Base-by-base conservation (phyloP, 306 rosid species). In the Geum urbanum region DNA sequence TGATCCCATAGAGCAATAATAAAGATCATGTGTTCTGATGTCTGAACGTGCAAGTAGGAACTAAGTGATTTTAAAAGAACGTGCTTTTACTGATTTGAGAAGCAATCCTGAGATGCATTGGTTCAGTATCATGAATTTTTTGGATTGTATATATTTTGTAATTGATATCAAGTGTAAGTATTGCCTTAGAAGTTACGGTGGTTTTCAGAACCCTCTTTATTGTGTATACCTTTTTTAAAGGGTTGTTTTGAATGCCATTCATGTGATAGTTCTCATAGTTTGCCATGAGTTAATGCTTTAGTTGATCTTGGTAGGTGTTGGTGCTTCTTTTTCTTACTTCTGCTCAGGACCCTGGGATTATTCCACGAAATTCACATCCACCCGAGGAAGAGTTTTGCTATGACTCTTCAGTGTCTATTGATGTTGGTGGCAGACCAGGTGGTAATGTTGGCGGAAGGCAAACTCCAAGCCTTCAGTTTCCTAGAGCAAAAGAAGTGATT, bases 301-400 rank as follows among this genome's bases (percentile, higher is more conserved):
- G 78, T 74, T 85, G 69, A 67, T 81, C 58, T 76, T 76, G 82
- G 72, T 69, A 92, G 98, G 96, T 92, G 56, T 76, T 92, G 91
- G 86, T 80, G 76, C 91, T 89, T 85, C 98, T 92, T 74, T 83
- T 83, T 82, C 87, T 89, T 79, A 88, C 98, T 82, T 92, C 98
- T 58, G 86, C 96, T 22, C 88, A 87, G 77, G 98, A 92, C 80
- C 98, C 98, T 20, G 98, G 96, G 66, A 83, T 92, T n/a, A 79
- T 92, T 74, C 96, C 98, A 12, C 84, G 96, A 63, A 92, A 88
- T 75, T 80, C 83, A 63, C 96, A 92, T 82, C 98, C 98, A 59
- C 96, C 96, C 14, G 96, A 92, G 80, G 96, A 89, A 67, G 98
- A 85, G 66, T 80, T 86, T 47, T 96, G 87, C 49, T 84, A 84